A percentile compares a stretch with the other conserved stretches of the same genome.
Conservation (phyloP, 2,329 filamentous ascomycete species). For the Xylariaceae sp. region DNA sequence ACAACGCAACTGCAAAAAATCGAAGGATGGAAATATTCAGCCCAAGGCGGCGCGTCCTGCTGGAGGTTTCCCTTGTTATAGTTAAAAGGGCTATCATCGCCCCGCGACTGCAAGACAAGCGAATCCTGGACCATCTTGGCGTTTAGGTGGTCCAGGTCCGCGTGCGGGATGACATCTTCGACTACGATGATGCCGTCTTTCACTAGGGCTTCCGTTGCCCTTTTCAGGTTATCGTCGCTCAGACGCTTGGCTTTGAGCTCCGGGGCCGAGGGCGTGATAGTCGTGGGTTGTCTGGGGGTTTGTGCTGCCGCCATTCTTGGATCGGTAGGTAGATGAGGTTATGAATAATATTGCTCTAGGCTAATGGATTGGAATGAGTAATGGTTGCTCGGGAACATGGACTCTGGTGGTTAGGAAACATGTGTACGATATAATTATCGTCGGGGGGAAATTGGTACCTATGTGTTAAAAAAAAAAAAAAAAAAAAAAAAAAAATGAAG, state of each 20-base stretch:
- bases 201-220: conserved; percentile 46
- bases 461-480: no score
- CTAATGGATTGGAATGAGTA: conserved; percentile 1
- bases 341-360: neutral
- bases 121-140: conserved; percentile 55
- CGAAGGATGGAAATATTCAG: conserved; percentile 41
- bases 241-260: conserved; percentile 40
- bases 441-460: no score
- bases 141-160: conserved; percentile 50
- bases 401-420: no score
- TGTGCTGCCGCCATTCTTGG: conserved; percentile 11
- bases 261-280: conserved; percentile 20
- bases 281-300: conserved; percentile 17
- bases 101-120: conserved; percentile 41
- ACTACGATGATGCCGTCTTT: conserved; percentile 53
- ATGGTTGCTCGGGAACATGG: neutral
- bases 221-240: conserved; percentile 47
- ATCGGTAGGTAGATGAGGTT: neutral
- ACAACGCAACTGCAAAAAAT: conserved; percentile 47
- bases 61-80: conserved; percentile 59
- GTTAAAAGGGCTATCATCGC: conserved; percentile 55
- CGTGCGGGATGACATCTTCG: conserved; percentile 46
- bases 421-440: no score
- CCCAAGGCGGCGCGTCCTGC: conserved; percentile 51
- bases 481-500: no score